Evolutionary conservation across 139 green algal species (phyloP), one percentile per base, ranked within the genome.

Genomic region (Medakamo hakoo): DNA sequence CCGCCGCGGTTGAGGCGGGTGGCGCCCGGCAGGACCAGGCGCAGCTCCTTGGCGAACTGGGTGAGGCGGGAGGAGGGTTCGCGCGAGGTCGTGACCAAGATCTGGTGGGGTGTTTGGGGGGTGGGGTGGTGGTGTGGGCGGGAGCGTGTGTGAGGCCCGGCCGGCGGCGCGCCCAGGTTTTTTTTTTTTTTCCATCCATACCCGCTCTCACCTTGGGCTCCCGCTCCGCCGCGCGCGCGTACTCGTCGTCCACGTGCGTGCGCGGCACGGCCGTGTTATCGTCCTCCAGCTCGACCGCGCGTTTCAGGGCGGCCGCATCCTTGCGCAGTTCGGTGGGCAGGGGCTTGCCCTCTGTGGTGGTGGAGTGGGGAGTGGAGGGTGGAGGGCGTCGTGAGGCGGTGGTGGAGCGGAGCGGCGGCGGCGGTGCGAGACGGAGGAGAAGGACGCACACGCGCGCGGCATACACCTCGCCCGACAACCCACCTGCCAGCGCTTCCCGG

Each of bases 31-130:
- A 99, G 72, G 19, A 97, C 70, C 49, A 97, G 84, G 67, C 94
- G 92, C 63, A 99, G 71, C 71, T 99, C 93, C 77, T 99, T 99
- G 28, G 85, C 85, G 76, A 99, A 98, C 64, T 95, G 84, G 26
- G 77, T 78, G 20, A 99, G 80, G 27, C 88, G 72, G 58, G 67
- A 86, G 72, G 77, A 90, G 59, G 93, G 91, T 71, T 98, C 87
- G 2, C 93, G 65, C 14, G 77, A 90, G 23, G 93, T 99, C 26
- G 93, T 99, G 57, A 99, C 63, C 20, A 98, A 77, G n/a, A n/a
- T n/a, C n/a, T n/a, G 23, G 86, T 64, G 23, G 56, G 4, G 16
- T 4, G 27, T 19, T 21, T 58, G 23, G 27, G n/a, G n/a, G n/a
- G n/a, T n/a, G n/a, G n/a, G n/a, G n/a, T n/a, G n/a, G n/a, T n/a